Evolutionary conservation across 2,329 filamentous ascomycete species (phyloP).

Genomic region (Pyricularia sp.): DNA sequence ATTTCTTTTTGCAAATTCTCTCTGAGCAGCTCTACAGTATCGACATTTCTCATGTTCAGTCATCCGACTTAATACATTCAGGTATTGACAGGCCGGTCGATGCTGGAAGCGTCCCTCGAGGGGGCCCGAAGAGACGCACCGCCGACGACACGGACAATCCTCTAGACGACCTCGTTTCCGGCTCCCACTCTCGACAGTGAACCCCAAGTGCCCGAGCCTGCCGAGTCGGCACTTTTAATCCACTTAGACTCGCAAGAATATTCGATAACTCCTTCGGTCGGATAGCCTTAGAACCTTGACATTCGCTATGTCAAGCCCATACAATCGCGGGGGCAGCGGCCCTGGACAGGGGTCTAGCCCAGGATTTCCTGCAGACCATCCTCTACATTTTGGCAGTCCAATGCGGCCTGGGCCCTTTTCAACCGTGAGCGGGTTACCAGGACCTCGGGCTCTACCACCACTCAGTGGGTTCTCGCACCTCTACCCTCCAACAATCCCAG

Average conservation of each 20-base stretch:
- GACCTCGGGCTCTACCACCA: constrained; percentile 24
- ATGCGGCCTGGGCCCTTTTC: constrained; percentile 8
- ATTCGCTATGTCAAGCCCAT: constrained; percentile 33
- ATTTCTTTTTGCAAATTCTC: background rate
- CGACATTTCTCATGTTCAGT: background rate
- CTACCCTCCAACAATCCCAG: constrained; percentile 16
- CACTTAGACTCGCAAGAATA: background rate
- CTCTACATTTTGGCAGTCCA: constrained; percentile 10
- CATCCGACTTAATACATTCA: background rate
- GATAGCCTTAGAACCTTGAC: background rate
- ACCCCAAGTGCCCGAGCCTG: background rate
- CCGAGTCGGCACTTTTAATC: background rate
- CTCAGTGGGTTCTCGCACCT: constrained; percentile 39
- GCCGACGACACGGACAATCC: background rate
- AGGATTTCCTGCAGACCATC: constrained; percentile 21
- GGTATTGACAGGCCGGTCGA: background rate
- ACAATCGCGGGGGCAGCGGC: constrained; percentile 22
- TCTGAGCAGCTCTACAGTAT: background rate
- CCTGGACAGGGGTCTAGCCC: background rate
- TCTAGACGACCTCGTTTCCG: background rate
- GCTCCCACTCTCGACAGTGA: background rate
- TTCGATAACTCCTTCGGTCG: background rate
- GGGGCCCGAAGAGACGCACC: background rate
- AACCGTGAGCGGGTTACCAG: constrained; percentile 25
- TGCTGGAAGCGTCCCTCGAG: background rate